Percentiles rank a stretch among this genome's conserved stretches.
Conservation (phyloP, 306 rosid genomes). For the Vicia sativa region DNA sequence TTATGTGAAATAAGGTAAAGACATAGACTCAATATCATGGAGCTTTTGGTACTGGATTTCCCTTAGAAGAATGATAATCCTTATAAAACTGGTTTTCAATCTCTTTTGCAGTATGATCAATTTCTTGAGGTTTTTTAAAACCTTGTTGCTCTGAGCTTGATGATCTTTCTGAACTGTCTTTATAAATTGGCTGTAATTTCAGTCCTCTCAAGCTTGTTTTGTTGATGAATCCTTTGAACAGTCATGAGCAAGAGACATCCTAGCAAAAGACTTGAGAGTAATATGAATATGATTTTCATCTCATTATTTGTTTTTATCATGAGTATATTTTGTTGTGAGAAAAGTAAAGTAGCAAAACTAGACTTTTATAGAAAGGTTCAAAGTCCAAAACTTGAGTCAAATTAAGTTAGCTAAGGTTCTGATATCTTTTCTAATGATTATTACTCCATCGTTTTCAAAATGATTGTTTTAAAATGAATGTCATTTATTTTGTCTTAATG, state of each 20-base stretch:
- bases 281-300: slow-evolving; percentile 36
- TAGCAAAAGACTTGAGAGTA: slow-evolving; percentile 44
- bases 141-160: slow-evolving; percentile 1
- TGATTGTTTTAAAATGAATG: no score
- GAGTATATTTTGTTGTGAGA: slow-evolving; percentile 44
- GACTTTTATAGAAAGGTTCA: slow-evolving; percentile 56
- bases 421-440: slow-evolving; percentile 33
- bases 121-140: slow-evolving; percentile 1
- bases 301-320: slow-evolving; percentile 30
- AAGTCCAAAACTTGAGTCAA: slow-evolving; percentile 58
- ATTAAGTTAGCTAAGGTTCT: slow-evolving; percentile 55
- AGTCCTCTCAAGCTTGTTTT: slow-evolving; percentile 23
- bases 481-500: no score
- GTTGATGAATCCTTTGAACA: slow-evolving; percentile 48
- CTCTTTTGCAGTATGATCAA: slow-evolving; percentile 56
- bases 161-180: slow-evolving; percentile 27
- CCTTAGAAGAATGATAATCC: slow-evolving; percentile 40
- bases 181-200: slow-evolving; percentile 22
- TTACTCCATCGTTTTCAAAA: no score
- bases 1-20: no score
- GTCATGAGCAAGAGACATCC: slow-evolving; percentile 52
- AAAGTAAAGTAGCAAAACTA: slow-evolving; percentile 38
- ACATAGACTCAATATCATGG: no score
- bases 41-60: no score
- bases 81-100: slow-evolving; percentile 52